A percentile compares a stretch with the other conserved stretches of the same genome.
Conservation (phyloP, 1,284 basidiomycete species). For the Cryptococcus wingfieldii region DNA sequence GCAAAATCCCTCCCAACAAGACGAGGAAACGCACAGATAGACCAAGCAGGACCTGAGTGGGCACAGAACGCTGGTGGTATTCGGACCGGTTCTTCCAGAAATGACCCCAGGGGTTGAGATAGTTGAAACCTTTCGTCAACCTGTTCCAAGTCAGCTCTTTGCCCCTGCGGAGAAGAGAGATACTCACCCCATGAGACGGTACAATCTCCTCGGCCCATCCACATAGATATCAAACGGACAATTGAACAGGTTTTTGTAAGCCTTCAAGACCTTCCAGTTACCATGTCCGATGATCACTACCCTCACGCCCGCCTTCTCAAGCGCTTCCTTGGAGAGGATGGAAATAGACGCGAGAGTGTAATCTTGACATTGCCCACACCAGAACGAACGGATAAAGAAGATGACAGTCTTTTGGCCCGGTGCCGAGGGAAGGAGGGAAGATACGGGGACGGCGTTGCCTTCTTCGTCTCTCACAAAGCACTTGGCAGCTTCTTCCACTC, state of each 20-base stretch:
- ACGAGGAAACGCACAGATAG: constrained; percentile 23
- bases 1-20: neutral
- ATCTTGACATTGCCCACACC: constrained; percentile 49
- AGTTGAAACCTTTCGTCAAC: constrained; percentile 39
- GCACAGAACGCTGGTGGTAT: constrained; percentile 38
- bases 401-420: constrained; percentile 29
- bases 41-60: constrained; percentile 33
- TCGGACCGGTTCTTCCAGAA: constrained; percentile 33
- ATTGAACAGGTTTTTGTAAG: constrained; percentile 43
- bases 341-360: constrained; percentile 41
- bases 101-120: constrained; percentile 28
- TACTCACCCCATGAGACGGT: constrained; percentile 40
- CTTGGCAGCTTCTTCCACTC: constrained; percentile 38
- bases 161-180: constrained; percentile 4
- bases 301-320: constrained; percentile 36
- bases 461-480: constrained; percentile 38
- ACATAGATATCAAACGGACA: constrained; percentile 48
- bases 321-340: constrained; percentile 34
- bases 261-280: constrained; percentile 46
- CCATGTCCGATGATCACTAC: constrained; percentile 43
- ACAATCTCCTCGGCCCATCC: constrained; percentile 41
- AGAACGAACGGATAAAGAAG: constrained; percentile 46
- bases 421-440: constrained; percentile 30
- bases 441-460: constrained; percentile 35
- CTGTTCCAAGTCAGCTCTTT: constrained; percentile 12